Base-by-base conservation (phyloP, 2,329 filamentous ascomycete genomes). In the Microsporum audouinii region DNA sequence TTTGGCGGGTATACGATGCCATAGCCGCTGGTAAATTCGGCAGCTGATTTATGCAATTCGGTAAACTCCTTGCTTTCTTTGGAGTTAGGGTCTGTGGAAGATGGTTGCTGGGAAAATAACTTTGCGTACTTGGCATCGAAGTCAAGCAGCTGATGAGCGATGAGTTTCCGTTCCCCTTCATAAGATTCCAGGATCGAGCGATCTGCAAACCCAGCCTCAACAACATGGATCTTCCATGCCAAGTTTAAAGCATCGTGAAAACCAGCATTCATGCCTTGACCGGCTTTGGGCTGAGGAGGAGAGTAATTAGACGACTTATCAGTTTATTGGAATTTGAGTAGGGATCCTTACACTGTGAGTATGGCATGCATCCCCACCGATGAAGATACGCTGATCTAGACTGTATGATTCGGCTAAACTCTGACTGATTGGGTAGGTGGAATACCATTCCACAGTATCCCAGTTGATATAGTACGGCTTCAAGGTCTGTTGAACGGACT, bases 141-240 rank as follows among this genome's bases (percentile, higher is more conserved):
- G 71, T 87, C 80, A 10, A 96, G 80, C 0, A 96, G 82, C 8
- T 84, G 88, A 74, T 96, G 88, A 3, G 92, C 92, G 47, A 95
- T 87, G 61, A 87, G 80, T 71, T 89, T 91, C 61, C 91, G 86
- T 75, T 96, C 91, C 1, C 82, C 80, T 75, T 96, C 89, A 72
- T 96, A 97, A 0, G 91, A 94, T 64, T 85, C 83, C 58, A 97
- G 81, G 17, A 94, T 80, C 2, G 83, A 82, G 63, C 88, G 86
- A 34, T 85, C 77, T 0, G 90, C 89, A 66, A 95, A 89, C 10
- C 90, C 90, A 31, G 82, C 80, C 71, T 96, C 91, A 7, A 96
- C 92, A 39, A 88, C 85, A 71, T 96, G 91, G 58, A 96, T 88
- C 78, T 97, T 97, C 91, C 91, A 97, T 5, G 91, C 91, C 45